These are phyloP conservation scores for Colletotrichum aenigma DNA, from an alignment of 2,329 filamentous ascomycete genomes.

Conservation along the genomic window DNA sequence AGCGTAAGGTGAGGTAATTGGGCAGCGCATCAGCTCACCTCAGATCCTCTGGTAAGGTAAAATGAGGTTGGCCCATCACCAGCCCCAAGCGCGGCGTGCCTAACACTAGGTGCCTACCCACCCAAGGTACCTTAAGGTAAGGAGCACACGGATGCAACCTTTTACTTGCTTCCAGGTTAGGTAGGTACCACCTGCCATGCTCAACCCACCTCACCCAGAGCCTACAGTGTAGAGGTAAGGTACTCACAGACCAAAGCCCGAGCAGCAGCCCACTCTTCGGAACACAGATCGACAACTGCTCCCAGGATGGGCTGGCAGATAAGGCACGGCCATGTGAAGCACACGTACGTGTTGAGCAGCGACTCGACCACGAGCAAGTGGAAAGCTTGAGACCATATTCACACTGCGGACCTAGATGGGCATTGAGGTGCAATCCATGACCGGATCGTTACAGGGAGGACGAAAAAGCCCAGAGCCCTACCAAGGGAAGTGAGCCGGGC, in stretches of 20 bases:
- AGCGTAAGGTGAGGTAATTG: neutral
- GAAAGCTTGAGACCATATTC: neutral
- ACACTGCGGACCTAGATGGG: neutral
- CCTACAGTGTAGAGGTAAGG: neutral
- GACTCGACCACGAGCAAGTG: neutral
- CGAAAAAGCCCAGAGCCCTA: neutral
- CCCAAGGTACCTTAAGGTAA: neutral
- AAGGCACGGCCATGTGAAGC: neutral
- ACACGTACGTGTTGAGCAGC: neutral
- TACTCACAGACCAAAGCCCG: neutral
- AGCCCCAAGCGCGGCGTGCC: neutral
- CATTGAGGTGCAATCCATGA: neutral
- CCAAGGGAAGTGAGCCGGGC: neutral
- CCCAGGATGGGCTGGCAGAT: neutral
- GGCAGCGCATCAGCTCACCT: neutral
- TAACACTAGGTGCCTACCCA: neutral
- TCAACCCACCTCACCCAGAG: neutral
- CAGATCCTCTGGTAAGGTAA: neutral
- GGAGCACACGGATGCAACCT: neutral
- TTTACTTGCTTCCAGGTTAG: neutral
- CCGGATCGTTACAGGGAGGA: neutral
- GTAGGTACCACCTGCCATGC: neutral
- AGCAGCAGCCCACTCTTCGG: neutral
- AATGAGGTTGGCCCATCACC: neutral
- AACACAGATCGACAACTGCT: constrained; percentile 6